Conservation (phyloP, 2,329 filamentous ascomycete genomes). For the Penicillium brevicompactum region DNA sequence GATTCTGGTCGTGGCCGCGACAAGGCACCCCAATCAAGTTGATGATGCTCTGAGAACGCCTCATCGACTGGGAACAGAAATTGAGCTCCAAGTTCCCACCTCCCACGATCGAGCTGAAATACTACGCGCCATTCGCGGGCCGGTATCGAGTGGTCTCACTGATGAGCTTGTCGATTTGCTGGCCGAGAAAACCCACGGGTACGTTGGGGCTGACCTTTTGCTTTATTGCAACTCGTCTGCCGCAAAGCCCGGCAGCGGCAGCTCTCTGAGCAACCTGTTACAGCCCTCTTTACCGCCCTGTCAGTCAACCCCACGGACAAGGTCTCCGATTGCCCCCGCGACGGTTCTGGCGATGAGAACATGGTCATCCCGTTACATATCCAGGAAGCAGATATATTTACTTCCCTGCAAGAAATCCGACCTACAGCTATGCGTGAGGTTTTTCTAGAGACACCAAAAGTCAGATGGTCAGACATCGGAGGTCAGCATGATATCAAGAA, state of each 20-base stretch:
- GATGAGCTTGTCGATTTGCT: conserved; percentile 61
- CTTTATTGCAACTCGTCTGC: conserved; percentile 61
- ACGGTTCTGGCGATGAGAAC: conserved; percentile 12
- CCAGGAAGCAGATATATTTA: conserved; percentile 37
- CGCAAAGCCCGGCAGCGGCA: conserved; percentile 41
- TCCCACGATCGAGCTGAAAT: conserved; percentile 72
- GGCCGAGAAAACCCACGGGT: conserved; percentile 80
- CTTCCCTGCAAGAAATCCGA: conserved; percentile 67
- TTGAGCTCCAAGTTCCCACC: conserved; percentile 78
- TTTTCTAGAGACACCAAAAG: conserved; percentile 82
- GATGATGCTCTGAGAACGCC: conserved; percentile 67
- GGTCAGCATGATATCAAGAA: conserved; percentile 80
- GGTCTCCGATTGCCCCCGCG: not conserved
- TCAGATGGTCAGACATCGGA: conserved; percentile 85
- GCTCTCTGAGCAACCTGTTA: conserved; percentile 14
- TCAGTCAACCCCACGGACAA: not conserved
- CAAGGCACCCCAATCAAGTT: conserved; percentile 72
- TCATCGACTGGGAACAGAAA: conserved; percentile 66
- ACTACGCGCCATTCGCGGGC: conserved; percentile 59
- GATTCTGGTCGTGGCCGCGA: conserved; percentile 75
- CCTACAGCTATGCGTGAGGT: conserved; percentile 89
- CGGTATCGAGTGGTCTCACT: conserved; percentile 50
- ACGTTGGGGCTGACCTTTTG: conserved; percentile 77
- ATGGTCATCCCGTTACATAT: conserved; percentile 32
- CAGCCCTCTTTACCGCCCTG: not conserved